Evolutionary conservation across 768 basidiomycete species (phyloP).

Genomic region (Phallus indusiatus): DNA sequence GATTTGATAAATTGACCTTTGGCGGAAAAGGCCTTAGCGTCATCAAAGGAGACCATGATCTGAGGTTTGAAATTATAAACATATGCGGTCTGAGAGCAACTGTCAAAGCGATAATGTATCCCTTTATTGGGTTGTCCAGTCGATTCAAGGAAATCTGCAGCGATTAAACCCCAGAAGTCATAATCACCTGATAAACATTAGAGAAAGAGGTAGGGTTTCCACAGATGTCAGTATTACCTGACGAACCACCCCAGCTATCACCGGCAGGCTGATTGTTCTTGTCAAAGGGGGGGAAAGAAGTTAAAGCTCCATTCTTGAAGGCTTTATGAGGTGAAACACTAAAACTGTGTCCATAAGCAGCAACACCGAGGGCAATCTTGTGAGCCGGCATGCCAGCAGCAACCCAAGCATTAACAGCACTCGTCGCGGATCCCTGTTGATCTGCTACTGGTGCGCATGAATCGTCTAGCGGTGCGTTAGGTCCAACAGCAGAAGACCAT

Average conservation of each 20-base stretch:
- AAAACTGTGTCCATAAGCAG: slow-evolving; percentile 11
- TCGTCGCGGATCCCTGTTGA: slow-evolving; percentile 11
- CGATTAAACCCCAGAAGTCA: slow-evolving; percentile 8
- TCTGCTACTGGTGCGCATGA: slow-evolving; percentile 12
- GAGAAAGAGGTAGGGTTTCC: not conserved
- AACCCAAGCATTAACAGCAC: slow-evolving; percentile 11
- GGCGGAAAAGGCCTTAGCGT: slow-evolving; percentile 29
- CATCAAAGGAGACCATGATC: slow-evolving; percentile 58
- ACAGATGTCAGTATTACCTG: slow-evolving; percentile 11
- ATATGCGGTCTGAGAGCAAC: slow-evolving; percentile 63
- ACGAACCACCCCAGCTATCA: slow-evolving; percentile 4
- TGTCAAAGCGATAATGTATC: slow-evolving; percentile 40
- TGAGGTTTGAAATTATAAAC: slow-evolving; percentile 47
- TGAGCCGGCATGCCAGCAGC: slow-evolving; percentile 10
- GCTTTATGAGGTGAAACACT: slow-evolving; percentile 3
- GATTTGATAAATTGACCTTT: slow-evolving; percentile 54
- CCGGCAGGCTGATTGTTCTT: slow-evolving; percentile 3
- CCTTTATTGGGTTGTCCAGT: not conserved
- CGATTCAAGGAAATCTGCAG: slow-evolving; percentile 3
- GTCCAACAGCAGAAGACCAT: slow-evolving; percentile 10
- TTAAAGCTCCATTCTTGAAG: not conserved
- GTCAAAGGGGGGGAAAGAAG: slow-evolving; percentile 11
- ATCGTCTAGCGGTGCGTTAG: slow-evolving; percentile 17
- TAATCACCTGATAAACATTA: not conserved
- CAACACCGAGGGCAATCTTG: slow-evolving; percentile 15